Conservation (phyloP, 2,329 filamentous ascomycete genomes). For the Nemania abortiva region DNA sequence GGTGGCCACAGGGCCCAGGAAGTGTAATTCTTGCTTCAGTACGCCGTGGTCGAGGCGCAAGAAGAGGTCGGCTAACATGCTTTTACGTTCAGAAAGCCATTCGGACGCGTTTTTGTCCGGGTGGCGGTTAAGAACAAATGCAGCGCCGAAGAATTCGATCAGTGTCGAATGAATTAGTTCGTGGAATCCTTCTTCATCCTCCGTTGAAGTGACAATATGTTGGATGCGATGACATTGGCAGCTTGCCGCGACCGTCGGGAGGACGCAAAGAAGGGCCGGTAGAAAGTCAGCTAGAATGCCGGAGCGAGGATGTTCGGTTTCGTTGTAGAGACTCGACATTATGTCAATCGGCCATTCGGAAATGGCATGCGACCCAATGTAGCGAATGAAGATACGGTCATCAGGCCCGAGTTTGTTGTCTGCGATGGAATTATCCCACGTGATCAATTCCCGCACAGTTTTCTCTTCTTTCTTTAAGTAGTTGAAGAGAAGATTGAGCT, state of each 20-base stretch:
- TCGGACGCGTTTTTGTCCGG: neutral
- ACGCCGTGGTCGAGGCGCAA: neutral
- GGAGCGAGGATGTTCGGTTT: slow-evolving; percentile 10
- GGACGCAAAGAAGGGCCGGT: neutral
- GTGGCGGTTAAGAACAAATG: slow-evolving; percentile 23
- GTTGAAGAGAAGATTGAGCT: slow-evolving; percentile 3
- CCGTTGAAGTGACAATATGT: neutral
- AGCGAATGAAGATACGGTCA: slow-evolving; percentile 20
- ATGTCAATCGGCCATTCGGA: neutral
- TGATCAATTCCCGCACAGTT: slow-evolving; percentile 1
- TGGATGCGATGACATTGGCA: slow-evolving; percentile 15
- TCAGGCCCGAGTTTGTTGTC: neutral
- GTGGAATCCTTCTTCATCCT: slow-evolving; percentile 6
- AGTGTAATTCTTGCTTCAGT: neutral
- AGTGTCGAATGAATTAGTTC: slow-evolving; percentile 18
- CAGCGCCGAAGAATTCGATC: slow-evolving; percentile 27
- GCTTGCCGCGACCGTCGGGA: slow-evolving; percentile 7
- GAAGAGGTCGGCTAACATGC: neutral
- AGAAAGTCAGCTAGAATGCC: slow-evolving; percentile 24
- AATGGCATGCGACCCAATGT: slow-evolving; percentile 9
- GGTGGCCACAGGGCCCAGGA: neutral
- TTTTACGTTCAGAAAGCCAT: neutral
- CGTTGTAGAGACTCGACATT: neutral
- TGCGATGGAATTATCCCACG: slow-evolving; percentile 9
- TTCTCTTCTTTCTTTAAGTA: slow-evolving; percentile 14